Evolutionary conservation across 176 grass and related monocot species (phyloP).

Genomic region (Puccinellia tenuiflora): DNA sequence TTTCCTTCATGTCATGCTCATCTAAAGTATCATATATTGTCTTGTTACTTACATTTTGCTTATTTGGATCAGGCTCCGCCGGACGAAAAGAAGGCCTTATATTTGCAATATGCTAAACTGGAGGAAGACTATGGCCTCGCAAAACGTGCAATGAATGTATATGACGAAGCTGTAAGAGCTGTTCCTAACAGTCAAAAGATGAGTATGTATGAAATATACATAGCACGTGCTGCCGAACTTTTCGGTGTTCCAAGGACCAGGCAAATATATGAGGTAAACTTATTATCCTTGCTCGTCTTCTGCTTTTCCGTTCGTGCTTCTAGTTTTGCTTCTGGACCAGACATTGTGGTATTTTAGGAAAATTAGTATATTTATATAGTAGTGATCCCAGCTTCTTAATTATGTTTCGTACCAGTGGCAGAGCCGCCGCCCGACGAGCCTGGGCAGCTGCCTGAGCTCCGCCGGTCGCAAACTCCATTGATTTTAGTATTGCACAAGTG

Average conservation of each 20-base stretch:
- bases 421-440: too few species aligned
- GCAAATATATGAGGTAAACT: constrained; percentile 69
- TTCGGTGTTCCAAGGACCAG: constrained; percentile 81
- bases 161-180: constrained; percentile 70
- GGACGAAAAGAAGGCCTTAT: constrained; percentile 63
- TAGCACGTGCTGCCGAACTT: constrained; percentile 57
- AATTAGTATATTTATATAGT: constrained; percentile 1
- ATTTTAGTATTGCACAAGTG: too few species aligned
- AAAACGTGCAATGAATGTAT: constrained; percentile 80
- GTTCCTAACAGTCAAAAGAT: constrained; percentile 64
- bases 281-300: background rate
- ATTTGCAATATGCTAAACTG: constrained; percentile 84
- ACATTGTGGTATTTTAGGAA: background rate
- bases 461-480: too few species aligned
- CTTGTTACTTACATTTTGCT: constrained; percentile 23
- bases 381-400: background rate
- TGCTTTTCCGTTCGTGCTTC: background rate
- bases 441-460: too few species aligned
- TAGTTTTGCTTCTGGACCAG: constrained; percentile 2
- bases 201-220: constrained; percentile 86
- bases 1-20: constrained; percentile 6
- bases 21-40: constrained; percentile 18
- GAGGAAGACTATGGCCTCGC: constrained; percentile 86
- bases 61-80: constrained; percentile 55
- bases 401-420: background rate